phyloP scores from a whole-genome alignment of 2,329 filamentous ascomycete species.

The Rhytidhysteron rufulum region DNA sequence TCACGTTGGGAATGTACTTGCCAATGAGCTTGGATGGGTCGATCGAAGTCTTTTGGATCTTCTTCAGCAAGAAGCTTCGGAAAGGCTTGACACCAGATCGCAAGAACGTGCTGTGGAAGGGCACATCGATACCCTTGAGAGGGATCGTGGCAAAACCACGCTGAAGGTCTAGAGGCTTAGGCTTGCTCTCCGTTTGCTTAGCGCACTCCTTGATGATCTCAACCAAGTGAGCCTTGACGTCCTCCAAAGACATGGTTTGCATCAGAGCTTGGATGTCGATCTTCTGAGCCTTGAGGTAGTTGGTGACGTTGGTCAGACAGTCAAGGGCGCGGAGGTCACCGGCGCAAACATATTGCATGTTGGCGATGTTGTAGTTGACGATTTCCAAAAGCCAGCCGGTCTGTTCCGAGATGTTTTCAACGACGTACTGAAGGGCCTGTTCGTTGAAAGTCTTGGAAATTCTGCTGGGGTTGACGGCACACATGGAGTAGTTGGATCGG shows the following conservation, averaged over 20 bases:
- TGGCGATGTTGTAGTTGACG: conserved; percentile 85
- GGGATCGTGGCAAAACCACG: conserved; percentile 97
- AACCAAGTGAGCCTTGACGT: conserved; percentile 83
- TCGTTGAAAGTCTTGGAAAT: conserved; percentile 99
- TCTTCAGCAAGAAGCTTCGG: conserved; percentile 97
- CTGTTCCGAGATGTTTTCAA: conserved; percentile 89
- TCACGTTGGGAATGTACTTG: conserved; percentile 99
- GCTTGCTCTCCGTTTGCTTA: conserved; percentile 83
- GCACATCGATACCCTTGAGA: conserved; percentile 94
- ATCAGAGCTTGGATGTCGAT: conserved; percentile 94
- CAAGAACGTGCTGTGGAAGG: conserved; percentile 98
- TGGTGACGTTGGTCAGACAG: conserved; percentile 73
- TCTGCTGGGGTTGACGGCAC: conserved; percentile 95
- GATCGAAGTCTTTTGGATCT: conserved; percentile 99
- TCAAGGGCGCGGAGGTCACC: conserved; percentile 64
- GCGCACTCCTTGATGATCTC: conserved; percentile 89
- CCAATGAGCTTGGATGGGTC: conserved; percentile 94
- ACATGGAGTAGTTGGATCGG: conserved; percentile 98
- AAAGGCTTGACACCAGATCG: conserved; percentile 98
- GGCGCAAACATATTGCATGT: conserved; percentile 67
- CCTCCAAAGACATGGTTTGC: conserved; percentile 78
- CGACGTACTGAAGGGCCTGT: conserved; percentile 92
- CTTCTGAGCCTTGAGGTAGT: conserved; percentile 94
- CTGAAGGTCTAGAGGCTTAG: conserved; percentile 81
- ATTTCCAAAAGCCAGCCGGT: conserved; percentile 97